Evolutionary conservation across 176 grass and related monocot species (phyloP).

Genomic region (Musa acuminata): DNA sequence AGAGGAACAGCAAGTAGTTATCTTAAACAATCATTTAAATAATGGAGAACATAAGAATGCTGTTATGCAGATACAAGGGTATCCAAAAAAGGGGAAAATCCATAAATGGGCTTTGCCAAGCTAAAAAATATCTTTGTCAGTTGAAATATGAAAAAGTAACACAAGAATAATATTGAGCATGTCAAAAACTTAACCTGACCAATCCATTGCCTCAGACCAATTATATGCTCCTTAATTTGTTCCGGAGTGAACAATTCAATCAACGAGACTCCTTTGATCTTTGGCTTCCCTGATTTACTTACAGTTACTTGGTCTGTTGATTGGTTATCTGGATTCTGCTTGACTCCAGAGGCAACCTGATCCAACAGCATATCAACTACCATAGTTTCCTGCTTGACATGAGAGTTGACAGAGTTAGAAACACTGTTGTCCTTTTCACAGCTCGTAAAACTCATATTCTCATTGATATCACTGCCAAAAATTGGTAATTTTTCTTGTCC

Average conservation of each 20-base stretch:
- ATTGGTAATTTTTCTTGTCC: conserved; percentile 33
- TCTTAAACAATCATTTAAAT: not conserved
- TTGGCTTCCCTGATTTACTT: conserved; percentile 93
- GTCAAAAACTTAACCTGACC: conserved; percentile 63
- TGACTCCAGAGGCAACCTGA: conserved; percentile 43
- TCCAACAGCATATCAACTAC: conserved; percentile 42
- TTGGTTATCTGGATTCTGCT: conserved; percentile 60
- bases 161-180: not conserved
- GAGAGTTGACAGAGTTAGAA: conserved; percentile 35
- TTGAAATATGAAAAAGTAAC: not conserved
- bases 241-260: conserved; percentile 97
- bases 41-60: not conserved
- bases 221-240: conserved; percentile 83
- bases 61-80: not conserved
- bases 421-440: conserved; percentile 38
- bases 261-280: conserved; percentile 95
- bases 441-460: conserved; percentile 31
- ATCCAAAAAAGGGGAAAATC: not conserved
- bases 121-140: no score
- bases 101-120: not conserved
- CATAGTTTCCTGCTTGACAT: conserved; percentile 71
- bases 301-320: conserved; percentile 35
- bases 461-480: conserved; percentile 38
- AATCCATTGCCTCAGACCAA: conserved; percentile 84
- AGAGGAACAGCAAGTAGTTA: not conserved